phyloP scores from a whole-genome alignment of 2,329 filamentous ascomycete genomes.

The Neonectria neomacrospora region DNA sequence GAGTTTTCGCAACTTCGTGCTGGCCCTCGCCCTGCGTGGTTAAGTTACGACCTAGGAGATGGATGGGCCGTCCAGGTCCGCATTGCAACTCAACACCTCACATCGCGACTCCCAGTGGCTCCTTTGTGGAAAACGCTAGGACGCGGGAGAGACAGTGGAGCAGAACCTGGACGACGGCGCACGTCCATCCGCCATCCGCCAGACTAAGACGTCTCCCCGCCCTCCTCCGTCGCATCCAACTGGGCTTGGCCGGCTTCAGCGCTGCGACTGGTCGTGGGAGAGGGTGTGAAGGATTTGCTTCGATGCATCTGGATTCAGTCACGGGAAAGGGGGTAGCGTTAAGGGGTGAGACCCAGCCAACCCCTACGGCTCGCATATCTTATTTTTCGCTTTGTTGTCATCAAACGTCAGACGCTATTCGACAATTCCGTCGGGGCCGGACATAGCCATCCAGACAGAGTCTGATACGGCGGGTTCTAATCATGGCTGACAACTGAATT shows the following conservation, averaged over 20 bases:
- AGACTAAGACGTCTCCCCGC: conserved; percentile 19
- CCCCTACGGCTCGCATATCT: neutral
- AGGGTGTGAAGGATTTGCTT: conserved; percentile 26
- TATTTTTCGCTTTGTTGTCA: conserved; percentile 8
- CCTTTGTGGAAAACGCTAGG: conserved; percentile 27
- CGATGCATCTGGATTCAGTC: conserved; percentile 29
- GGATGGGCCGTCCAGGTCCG: conserved; percentile 8
- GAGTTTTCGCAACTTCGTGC: conserved; percentile 11
- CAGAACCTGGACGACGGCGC: conserved; percentile 11
- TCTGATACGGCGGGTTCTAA: neutral
- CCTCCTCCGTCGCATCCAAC: neutral
- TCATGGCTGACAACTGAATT: neutral
- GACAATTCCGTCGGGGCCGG: conserved; percentile 13
- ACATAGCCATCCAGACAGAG: neutral
- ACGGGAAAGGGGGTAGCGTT: conserved; percentile 18
- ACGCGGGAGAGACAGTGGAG: conserved; percentile 22
- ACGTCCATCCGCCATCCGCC: conserved; percentile 26
- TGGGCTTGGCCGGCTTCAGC: conserved; percentile 15
- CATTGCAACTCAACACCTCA: conserved; percentile 10
- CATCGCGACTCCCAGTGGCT: conserved; percentile 26
- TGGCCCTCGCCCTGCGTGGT: conserved; percentile 13
- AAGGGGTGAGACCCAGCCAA: conserved; percentile 5
- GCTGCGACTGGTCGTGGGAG: conserved; percentile 15
- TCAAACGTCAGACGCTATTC: neutral
- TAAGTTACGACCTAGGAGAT: conserved; percentile 15